Evolutionary conservation across 768 basidiomycete species (phyloP), one percentile per base, ranked within the genome.

Genomic region (Hygrocybe coccinea): DNA sequence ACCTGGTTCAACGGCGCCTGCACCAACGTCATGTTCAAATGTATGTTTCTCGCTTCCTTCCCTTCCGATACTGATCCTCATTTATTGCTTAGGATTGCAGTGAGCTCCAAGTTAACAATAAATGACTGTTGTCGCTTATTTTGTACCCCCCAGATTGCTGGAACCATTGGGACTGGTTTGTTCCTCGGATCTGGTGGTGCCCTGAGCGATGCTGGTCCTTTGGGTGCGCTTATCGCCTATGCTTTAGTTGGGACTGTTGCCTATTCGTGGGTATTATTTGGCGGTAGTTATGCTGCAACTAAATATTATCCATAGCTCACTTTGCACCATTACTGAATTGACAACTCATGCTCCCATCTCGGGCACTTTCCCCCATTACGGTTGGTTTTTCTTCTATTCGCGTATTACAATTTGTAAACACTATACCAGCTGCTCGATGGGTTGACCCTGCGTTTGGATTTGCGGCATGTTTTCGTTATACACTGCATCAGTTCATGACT

Each of bases 11-110:
- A 62, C 79, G 87, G 25, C 79, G 80, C 36, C 77, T 89, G 36
- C 82, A 87, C 69, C 86, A 88, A 69, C 81, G 87, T 29, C 87
- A 89, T 80, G 83, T 87, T 12, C 87, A 89, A 66, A 89, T 89
- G 87, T 84, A 63, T 52, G 80, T 70, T 54, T 35, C 14, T 19
- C 15, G 21, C 45, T 41, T 21, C 45, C 47, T 21, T 22, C 38
- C 36, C 22, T 33, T 8, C 52, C 37, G 5, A 24, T n/a, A 15
- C 22, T 57, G 7, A 55, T 25, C 37, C 35, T 52, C 48, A 37
- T 37, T 33, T 54, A 48, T 35, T 44, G 43, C 37, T 10, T 56
- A 82, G 81, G 82, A 86, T 86, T 69, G 85, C 85, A 57, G 85
- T 86, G 60, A 67, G 80, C 65, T 50, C 19, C 22, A 38, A 15